Evolutionary conservation across 2,329 filamentous ascomycete species (phyloP).

Genomic region (Diaporthe citriasiana): DNA sequence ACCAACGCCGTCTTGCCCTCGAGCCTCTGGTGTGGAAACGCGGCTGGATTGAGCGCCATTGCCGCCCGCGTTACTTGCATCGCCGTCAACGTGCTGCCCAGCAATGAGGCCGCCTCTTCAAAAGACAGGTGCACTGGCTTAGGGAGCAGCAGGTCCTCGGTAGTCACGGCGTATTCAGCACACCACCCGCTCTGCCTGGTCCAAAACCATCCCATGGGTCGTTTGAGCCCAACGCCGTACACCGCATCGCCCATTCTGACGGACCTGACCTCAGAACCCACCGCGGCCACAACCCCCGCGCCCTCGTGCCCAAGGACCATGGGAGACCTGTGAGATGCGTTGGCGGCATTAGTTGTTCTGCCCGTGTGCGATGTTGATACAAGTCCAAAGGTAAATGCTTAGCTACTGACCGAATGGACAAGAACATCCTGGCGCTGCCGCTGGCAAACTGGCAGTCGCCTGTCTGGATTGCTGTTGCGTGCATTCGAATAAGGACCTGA

Average conservation of each 20-base stretch:
- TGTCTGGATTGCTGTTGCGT: constrained; percentile 54
- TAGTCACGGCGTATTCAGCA: constrained; percentile 57
- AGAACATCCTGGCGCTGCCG: constrained; percentile 48
- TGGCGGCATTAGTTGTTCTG: constrained; percentile 15
- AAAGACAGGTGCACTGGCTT: constrained; percentile 50
- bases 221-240: constrained; percentile 55
- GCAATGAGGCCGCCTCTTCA: constrained; percentile 50
- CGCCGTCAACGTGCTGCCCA: constrained; percentile 57
- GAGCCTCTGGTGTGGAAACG: constrained; percentile 51
- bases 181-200: constrained; percentile 50
- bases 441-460: constrained; percentile 53
- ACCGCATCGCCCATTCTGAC: constrained; percentile 55
- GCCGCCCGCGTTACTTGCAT: constrained; percentile 59
- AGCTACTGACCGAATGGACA: constrained; percentile 49
- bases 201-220: constrained; percentile 51
- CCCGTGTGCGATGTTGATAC: constrained; percentile 40
- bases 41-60: constrained; percentile 48
- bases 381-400: constrained; percentile 33
- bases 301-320: constrained; percentile 47
- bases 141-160: constrained; percentile 52
- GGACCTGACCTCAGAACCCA: constrained; percentile 49
- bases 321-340: constrained; percentile 44
- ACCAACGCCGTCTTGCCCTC: constrained; percentile 66
- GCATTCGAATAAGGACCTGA: constrained; percentile 59
- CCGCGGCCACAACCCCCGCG: constrained; percentile 50